These are phyloP conservation scores for Bertia moriformis DNA, from an alignment of 2,329 filamentous ascomycete species.

Conservation along the genomic window DNA sequence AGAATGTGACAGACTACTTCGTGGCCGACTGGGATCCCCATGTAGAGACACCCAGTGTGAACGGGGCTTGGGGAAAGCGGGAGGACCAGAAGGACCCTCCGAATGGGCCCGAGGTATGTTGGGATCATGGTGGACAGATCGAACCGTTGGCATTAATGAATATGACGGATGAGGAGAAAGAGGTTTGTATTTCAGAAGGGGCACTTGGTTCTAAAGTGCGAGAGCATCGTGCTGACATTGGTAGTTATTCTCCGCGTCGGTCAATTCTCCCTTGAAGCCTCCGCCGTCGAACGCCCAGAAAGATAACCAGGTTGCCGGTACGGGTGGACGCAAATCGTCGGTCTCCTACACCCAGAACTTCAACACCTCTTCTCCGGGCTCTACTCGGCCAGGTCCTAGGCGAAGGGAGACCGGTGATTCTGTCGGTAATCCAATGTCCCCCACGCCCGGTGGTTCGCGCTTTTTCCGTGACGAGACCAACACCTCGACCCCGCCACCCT, in stretches of 20 bases:
- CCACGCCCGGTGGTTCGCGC: constrained; percentile 31
- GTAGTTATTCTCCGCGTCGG: constrained; percentile 68
- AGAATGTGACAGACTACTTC: constrained; percentile 49
- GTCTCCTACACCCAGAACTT: not conserved
- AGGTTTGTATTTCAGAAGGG: constrained; percentile 23
- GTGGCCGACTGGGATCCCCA: constrained; percentile 68
- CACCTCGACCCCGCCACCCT: not conserved
- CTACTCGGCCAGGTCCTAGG: constrained; percentile 59
- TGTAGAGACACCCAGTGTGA: constrained; percentile 45
- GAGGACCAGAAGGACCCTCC: constrained; percentile 48
- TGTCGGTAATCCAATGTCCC: constrained; percentile 39
- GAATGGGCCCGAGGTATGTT: constrained; percentile 80
- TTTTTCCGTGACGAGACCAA: constrained; percentile 37
- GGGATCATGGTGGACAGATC: constrained; percentile 60
- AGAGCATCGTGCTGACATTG: constrained; percentile 11
- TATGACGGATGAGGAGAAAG: constrained; percentile 49
- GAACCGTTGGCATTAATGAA: constrained; percentile 60
- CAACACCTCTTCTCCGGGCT: constrained; percentile 50
- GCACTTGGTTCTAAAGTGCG: not conserved
- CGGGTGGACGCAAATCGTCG: constrained; percentile 67
- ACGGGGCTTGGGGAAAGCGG: constrained; percentile 63
- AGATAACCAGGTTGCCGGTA: constrained; percentile 34
- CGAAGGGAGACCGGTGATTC: constrained; percentile 67
- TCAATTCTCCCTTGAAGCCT: constrained; percentile 87
- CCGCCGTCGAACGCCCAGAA: constrained; percentile 52